Evolutionary conservation across 2,329 filamentous ascomycete genomes (phyloP).

Genomic region (Chlorencoelia australis): DNA sequence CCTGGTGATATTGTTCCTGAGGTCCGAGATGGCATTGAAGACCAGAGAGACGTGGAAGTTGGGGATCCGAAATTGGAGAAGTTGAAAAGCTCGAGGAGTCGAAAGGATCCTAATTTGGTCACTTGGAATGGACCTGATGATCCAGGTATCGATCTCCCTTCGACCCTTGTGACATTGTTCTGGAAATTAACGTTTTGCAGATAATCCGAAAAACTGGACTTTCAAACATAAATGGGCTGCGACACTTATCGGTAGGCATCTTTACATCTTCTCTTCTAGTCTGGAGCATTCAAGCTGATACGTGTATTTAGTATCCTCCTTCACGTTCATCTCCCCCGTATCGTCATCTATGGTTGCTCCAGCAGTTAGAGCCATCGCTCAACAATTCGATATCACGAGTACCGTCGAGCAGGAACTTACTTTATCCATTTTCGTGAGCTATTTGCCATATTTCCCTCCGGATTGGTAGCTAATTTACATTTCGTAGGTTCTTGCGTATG

Average conservation of each 20-base stretch:
- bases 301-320: constrained; percentile 31
- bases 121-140: constrained; percentile 20
- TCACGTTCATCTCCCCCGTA: constrained; percentile 41
- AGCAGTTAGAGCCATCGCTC: constrained; percentile 39
- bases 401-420: constrained; percentile 36
- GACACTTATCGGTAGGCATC: constrained; percentile 31
- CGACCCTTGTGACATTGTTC: too few relatives aligned
- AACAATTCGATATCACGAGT: constrained; percentile 41
- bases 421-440: constrained; percentile 37
- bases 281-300: not conserved
- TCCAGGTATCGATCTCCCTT: too few relatives aligned
- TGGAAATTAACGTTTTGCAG: too few relatives aligned
- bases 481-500: too few relatives aligned
- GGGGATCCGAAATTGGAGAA: constrained; percentile 12
- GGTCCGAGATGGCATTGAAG: constrained; percentile 18
- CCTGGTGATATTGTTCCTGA: constrained; percentile 13
- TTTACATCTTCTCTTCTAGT: not conserved
- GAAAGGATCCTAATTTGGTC: constrained; percentile 20
- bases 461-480: too few relatives aligned
- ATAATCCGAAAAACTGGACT: constrained; percentile 24
- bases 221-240: constrained; percentile 35
- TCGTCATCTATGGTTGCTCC: constrained; percentile 45
- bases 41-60: constrained; percentile 19
- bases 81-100: constrained; percentile 14
- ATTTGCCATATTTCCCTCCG: too few relatives aligned